Conservation (phyloP, 1,284 basidiomycete genomes). For the Puccinia novopanici region DNA sequence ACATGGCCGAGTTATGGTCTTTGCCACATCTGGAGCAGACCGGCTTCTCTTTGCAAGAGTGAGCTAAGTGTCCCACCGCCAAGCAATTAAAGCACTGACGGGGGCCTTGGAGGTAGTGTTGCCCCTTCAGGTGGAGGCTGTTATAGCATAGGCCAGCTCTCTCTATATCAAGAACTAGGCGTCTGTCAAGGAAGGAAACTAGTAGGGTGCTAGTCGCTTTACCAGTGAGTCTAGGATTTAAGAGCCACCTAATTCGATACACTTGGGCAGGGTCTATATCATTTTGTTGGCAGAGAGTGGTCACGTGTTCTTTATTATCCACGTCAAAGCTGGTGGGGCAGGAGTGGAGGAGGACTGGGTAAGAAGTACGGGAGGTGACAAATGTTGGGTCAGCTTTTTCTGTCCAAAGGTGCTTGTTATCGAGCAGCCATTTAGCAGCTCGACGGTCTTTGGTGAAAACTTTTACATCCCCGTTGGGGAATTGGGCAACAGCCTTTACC, state of each 20-base stretch:
- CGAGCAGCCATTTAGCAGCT: slow-evolving; percentile 2
- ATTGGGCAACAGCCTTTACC: not conserved
- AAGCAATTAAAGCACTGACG: too few species aligned
- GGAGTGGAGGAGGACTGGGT: not conserved
- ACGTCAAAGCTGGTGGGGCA: slow-evolving; percentile 10
- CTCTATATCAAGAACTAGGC: not conserved
- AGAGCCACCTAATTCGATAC: not conserved
- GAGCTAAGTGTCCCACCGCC: too few species aligned
- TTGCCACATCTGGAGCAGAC: not conserved
- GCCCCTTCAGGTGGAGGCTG: too few species aligned
- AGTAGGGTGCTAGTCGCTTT: not conserved
- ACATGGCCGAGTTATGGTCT: not conserved
- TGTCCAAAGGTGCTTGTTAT: slow-evolving; percentile 1
- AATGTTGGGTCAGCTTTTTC: not conserved
- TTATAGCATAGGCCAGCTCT: too few species aligned
- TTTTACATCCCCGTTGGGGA: not conserved
- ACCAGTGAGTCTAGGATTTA: not conserved
- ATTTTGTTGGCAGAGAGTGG: not conserved
- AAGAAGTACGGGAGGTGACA: not conserved
- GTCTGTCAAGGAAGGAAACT: not conserved
- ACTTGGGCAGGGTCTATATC: not conserved
- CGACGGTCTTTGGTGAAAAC: not conserved
- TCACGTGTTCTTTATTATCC: not conserved
- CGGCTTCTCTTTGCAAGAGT: not conserved
- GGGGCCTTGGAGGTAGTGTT: not conserved